phyloP scores from a whole-genome alignment of 768 basidiomycete genomes.

The Naganishia randhawae region DNA sequence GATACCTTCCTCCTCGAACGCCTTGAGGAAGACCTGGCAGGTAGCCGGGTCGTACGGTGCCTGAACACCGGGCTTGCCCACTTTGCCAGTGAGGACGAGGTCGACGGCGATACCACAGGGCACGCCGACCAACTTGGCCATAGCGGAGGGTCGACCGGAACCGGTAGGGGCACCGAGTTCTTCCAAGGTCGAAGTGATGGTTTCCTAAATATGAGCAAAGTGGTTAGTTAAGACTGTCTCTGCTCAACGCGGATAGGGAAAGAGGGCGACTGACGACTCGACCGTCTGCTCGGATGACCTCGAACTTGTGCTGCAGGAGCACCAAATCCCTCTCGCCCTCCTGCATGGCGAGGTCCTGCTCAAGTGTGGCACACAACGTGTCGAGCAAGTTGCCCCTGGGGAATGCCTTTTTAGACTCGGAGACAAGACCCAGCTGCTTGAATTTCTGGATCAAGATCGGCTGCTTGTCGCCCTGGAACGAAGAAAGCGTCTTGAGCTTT shows the following conservation, averaged over 20 bases:
- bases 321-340: constrained; percentile 89
- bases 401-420: constrained; percentile 57
- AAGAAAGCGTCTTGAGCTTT: constrained; percentile 65
- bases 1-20: constrained; percentile 44
- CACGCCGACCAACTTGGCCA: constrained; percentile 80
- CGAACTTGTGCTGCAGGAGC: constrained; percentile 97
- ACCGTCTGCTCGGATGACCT: constrained; percentile 84
- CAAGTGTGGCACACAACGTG: constrained; percentile 84
- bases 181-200: constrained; percentile 84
- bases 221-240: not conserved
- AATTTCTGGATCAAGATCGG: constrained; percentile 80
- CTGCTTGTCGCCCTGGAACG: constrained; percentile 62
- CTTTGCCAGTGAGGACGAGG: constrained; percentile 79
- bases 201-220: constrained; percentile 60
- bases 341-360: constrained; percentile 87
- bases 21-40: constrained; percentile 42
- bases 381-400: constrained; percentile 72
- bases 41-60: constrained; percentile 73
- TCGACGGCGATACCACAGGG: constrained; percentile 93
- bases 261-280: constrained; percentile 55
- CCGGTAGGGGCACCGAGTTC: constrained; percentile 70
- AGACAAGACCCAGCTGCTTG: constrained; percentile 91
- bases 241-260: not conserved
- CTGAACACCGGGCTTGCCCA: constrained; percentile 72
- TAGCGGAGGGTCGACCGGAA: constrained; percentile 62